phyloP scores from a whole-genome alignment of 2,329 filamentous ascomycete species.

The Seiridium unicorne region DNA sequence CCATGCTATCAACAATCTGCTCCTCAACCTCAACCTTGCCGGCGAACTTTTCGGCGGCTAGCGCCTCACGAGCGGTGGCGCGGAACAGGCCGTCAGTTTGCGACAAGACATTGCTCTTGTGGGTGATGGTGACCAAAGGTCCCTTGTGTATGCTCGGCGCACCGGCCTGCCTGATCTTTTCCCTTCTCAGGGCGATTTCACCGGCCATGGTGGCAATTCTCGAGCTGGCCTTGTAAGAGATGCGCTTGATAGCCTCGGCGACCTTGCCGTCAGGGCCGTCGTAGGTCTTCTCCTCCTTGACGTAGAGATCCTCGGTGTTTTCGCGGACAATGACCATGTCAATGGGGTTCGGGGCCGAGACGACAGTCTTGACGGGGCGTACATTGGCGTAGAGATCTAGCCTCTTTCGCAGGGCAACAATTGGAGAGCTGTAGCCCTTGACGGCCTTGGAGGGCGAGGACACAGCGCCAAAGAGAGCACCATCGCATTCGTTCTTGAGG shows the following conservation, averaged over 20 bases:
- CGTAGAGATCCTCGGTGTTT: conserved; percentile 98
- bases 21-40: conserved; percentile 72
- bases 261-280: conserved; percentile 76
- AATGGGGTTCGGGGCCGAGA: conserved; percentile 66
- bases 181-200: conserved; percentile 85
- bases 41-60: conserved; percentile 64
- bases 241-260: conserved; percentile 96
- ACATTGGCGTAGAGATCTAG: conserved; percentile 97
- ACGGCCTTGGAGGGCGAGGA: conserved; percentile 87
- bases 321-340: conserved; percentile 98
- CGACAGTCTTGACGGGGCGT: conserved; percentile 84
- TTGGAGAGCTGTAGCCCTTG: conserved; percentile 93
- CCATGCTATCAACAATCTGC: conserved; percentile 99
- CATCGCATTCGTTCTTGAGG: conserved; percentile 90
- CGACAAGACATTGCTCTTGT: conserved; percentile 96
- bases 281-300: conserved; percentile 91
- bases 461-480: conserved; percentile 94
- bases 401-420: conserved; percentile 93
- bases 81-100: conserved; percentile 98
- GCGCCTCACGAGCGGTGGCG: conserved; percentile 70
- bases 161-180: conserved; percentile 69
- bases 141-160: conserved; percentile 59
- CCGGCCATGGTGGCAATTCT: conserved; percentile 93
- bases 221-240: conserved; percentile 78
- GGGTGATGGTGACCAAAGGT: conserved; percentile 90